Evolutionary conservation across 768 basidiomycete species (phyloP), one percentile per base, ranked within the genome.

Genomic region (Phaffia australis): DNA sequence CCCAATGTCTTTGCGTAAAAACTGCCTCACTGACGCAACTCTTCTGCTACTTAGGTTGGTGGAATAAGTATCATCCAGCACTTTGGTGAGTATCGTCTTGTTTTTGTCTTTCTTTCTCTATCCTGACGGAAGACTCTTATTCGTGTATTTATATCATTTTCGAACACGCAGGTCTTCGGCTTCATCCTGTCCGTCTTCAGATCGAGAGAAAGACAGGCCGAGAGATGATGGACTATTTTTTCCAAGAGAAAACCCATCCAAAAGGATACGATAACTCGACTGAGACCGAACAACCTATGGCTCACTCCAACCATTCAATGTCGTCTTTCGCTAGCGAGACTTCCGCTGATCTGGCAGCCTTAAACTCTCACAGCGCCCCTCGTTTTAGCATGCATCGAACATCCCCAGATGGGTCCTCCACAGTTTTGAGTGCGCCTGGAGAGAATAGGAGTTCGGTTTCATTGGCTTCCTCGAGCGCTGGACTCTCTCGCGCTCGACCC

Each of bases 31-130:
- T 52, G 49, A 62, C n/a, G 16, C 55, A 35, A 54, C 47, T 60
- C 57, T 60, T 3, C 82, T 88, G 29, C 79, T 90, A n/a, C 90
- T 1, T 88, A 91, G 19, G 91, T 97, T 27, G 93, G 91, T 23
- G 93, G 93, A 16, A 95, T 98, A 70, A 83, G 86, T 1, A 88
- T 95, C 69, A 86, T 90, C 74, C 85, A 90, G 74, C 80, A 81
- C 32, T 88, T 95, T 71, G 84, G 60, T 42, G 35, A 42, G 35
- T 42, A 11, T 42, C 35, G 11, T 5, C 11, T 42, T 5, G 11
- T 42, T 4, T 42, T 42, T 5, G 11, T 42, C 6, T 42, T 42
- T 11, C 35, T 4, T 5, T 5, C 35, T 11, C 35, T 5, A 42
- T 11, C 11, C 4, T 42, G 6, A 42, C 6, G 35, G 11, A 11